Evolutionary conservation across 345 rosid genomes (phyloP).

Genomic region (Linum lewisii): DNA sequence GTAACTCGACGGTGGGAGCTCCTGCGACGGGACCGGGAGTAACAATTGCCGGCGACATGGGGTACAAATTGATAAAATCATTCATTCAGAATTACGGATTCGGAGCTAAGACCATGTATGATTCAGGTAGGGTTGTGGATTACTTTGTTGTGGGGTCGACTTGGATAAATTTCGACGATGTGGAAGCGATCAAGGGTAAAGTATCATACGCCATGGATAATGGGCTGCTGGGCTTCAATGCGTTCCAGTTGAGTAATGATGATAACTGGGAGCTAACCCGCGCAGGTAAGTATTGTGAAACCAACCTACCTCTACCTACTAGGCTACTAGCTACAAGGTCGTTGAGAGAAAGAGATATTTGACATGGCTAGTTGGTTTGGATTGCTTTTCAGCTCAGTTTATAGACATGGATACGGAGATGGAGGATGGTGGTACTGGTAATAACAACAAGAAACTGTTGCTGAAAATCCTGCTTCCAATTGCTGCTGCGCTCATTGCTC

Average conservation of each 20-base stretch:
- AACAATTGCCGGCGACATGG: slow-evolving; percentile 13
- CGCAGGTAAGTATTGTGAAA: slow-evolving; percentile 15
- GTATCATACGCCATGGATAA: slow-evolving; percentile 30
- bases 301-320: neutral
- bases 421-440: slow-evolving; percentile 12
- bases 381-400: slow-evolving; percentile 18
- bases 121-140: slow-evolving; percentile 28
- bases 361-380: too few relatives aligned
- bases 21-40: slow-evolving; percentile 12
- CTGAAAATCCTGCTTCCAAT: slow-evolving; percentile 16
- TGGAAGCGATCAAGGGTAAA: slow-evolving; percentile 25
- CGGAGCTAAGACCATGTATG: slow-evolving; percentile 19
- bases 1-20: slow-evolving; percentile 11
- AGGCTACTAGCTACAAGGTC: too few relatives aligned
- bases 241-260: slow-evolving; percentile 25
- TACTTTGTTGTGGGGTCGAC: slow-evolving; percentile 7
- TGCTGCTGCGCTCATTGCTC: slow-evolving; percentile 12
- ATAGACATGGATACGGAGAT: neutral
- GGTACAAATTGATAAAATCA: slow-evolving; percentile 15
- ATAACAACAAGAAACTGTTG: slow-evolving; percentile 18
- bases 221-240: slow-evolving; percentile 29
- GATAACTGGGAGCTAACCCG: slow-evolving; percentile 34
- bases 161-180: slow-evolving; percentile 42
- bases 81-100: slow-evolving; percentile 14
- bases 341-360: too few relatives aligned